Conservation (phyloP, 495 filamentous ascomycete genomes). For the Penicillium cataractarum region DNA sequence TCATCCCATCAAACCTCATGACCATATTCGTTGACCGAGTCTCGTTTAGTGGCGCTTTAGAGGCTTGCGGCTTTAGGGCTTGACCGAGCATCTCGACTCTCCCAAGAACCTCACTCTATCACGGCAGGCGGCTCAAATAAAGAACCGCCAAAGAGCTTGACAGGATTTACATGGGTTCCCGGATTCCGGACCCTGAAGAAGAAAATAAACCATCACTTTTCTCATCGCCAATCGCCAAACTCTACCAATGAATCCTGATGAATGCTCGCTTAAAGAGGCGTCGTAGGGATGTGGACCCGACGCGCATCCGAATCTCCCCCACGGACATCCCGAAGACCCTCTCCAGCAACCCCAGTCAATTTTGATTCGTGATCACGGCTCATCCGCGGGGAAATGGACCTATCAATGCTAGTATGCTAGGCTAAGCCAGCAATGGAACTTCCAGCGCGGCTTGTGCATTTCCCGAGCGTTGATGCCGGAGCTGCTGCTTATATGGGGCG, state of each 20-base stretch:
- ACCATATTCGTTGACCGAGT: not conserved
- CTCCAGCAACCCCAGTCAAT: constrained; percentile 7
- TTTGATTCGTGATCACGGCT: not conserved
- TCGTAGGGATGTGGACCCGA: constrained; percentile 30
- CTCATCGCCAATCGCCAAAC: not conserved
- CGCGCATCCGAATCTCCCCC: constrained; percentile 18
- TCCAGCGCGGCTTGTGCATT: constrained; percentile 8
- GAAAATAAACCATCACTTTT: too few species aligned
- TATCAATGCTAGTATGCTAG: not conserved
- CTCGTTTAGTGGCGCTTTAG: not conserved
- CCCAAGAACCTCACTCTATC: not conserved
- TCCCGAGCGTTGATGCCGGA: constrained; percentile 12
- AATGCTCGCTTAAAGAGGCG: constrained; percentile 6
- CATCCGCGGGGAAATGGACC: constrained; percentile 11
- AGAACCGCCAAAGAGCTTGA: not conserved
- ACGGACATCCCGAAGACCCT: constrained; percentile 22
- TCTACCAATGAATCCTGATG: not conserved
- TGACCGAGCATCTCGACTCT: not conserved
- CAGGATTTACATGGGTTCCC: not conserved
- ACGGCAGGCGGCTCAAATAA: not conserved
- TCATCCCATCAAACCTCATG: not conserved
- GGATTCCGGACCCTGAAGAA: too few species aligned
- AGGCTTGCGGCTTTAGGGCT: not conserved
- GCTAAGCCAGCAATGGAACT: not conserved
- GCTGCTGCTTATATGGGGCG: constrained; percentile 16